Evolutionary conservation across 1,139 yeast genomes (phyloP), one percentile per base, ranked within the genome.

Genomic region (Lodderomyces orthopsilosis): DNA sequence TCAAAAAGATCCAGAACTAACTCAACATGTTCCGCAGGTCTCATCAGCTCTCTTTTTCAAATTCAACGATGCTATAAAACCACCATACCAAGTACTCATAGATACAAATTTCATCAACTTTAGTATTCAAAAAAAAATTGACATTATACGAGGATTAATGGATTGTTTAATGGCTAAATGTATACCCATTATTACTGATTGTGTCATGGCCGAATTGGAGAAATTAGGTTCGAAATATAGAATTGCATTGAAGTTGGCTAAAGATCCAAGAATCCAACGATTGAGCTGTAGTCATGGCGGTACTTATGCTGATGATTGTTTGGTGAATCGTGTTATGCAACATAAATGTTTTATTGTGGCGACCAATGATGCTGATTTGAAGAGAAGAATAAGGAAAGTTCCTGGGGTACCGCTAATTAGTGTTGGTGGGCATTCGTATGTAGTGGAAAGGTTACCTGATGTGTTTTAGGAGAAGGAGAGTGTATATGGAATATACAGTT

Each of bases 351-450:
- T 83, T 60, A 91, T 93, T 45, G 98, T 93, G 35, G 98, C 98
- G 37, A 91, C 98, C 1, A 93, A 93, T 64, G 98, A 93, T 82
- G 97, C 96, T n/a, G 98, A 93, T 56, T 72, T 93, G 60, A 93
- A 93, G 63, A 81, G 97, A 59, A 78, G 98, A 63, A 79, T 93
- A 35, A 79, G 98, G 67, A 93, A 93, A 65, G 90, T 93, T 13
- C 98, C 98, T 1, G 98, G 98, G 57, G 87, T 93, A 49, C 98
- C 98, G 9, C 74, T 93, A 38, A 81, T 93, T 93, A 89, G 96
- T 63, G 98, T 93, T 14, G 98, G 98, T 38, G 87, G 87, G 2
- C 96, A 89, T 61, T 73, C 90, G 2, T 93, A 91, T 62, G 96
- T 87, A 35, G 85, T 93, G 51, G 98, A 93, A 64, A 79, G 97